Conservation (phyloP, 129 eudicot species). For the Chrysanthemum makinoi region DNA sequence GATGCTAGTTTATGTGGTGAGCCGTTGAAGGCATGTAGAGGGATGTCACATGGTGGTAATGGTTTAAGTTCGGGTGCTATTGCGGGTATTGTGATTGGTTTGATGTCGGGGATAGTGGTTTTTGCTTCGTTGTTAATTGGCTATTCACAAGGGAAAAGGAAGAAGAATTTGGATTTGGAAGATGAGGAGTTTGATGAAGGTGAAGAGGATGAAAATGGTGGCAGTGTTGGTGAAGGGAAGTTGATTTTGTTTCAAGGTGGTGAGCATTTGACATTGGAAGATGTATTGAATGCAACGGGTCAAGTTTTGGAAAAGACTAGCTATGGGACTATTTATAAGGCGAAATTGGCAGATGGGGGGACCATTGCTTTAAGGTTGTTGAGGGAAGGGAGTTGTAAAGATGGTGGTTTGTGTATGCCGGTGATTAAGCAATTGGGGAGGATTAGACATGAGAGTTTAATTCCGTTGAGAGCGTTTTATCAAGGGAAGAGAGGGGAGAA, state of each 20-base stretch:
- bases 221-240: constrained; percentile 63
- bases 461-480: constrained; percentile 91
- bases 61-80: constrained; percentile 72
- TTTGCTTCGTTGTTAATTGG: constrained; percentile 76
- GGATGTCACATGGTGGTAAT: constrained; percentile 25
- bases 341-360: constrained; percentile 89
- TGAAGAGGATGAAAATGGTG: constrained; percentile 31
- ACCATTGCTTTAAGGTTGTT: constrained; percentile 84
- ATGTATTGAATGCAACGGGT: constrained; percentile 91
- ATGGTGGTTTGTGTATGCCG: constrained; percentile 62
- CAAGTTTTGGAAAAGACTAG: constrained; percentile 97
- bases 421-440: constrained; percentile 79
- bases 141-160: constrained; percentile 74
- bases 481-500: constrained; percentile 99
- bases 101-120: constrained; percentile 73
- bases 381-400: constrained; percentile 88
- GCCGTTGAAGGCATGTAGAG: constrained; percentile 59
- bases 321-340: constrained; percentile 89
- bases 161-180: constrained; percentile 51
- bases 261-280: constrained; percentile 88
- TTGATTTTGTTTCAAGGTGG: constrained; percentile 88
- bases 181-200: constrained; percentile 56
- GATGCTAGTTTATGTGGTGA: constrained; percentile 66
- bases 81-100: constrained; percentile 86
- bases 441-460: constrained; percentile 78